Conservation (phyloP, 352 stramenopile species). For the Phytophthora syringae region DNA sequence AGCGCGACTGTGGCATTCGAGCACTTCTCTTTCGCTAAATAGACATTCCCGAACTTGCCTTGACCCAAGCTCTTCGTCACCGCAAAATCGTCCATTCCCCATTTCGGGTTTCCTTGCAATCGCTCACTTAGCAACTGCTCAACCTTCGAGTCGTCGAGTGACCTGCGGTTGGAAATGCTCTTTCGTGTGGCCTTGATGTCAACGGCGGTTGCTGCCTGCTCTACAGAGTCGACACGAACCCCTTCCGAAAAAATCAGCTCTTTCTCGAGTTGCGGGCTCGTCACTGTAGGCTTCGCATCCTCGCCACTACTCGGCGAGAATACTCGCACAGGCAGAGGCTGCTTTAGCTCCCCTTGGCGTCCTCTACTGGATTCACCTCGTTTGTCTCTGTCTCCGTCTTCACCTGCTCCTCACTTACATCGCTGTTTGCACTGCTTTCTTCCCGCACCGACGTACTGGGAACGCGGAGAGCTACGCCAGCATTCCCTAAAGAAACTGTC, state of each 20-base stretch:
- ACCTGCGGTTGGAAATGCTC: conserved; percentile 41
- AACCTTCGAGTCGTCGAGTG: conserved; percentile 51
- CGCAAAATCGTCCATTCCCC: conserved; percentile 78
- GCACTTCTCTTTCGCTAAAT: conserved; percentile 76
- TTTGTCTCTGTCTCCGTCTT: not conserved
- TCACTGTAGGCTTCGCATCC: not conserved
- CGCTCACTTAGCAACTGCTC: conserved; percentile 53
- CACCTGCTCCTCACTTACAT: not conserved
- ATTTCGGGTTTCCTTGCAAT: conserved; percentile 61
- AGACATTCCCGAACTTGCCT: conserved; percentile 89
- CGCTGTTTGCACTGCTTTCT: conserved; percentile 1
- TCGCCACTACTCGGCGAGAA: not conserved
- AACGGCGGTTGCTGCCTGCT: conserved; percentile 19
- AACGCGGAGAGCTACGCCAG: conserved; percentile 23
- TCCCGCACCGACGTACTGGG: conserved; percentile 4
- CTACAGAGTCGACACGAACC: conserved; percentile 37
- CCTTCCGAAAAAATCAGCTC: conserved; percentile 44
- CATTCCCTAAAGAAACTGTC: conserved; percentile 32
- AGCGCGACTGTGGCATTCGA: conserved; percentile 74
- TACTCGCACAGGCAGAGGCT: not conserved
- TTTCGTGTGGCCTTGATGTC: conserved; percentile 10
- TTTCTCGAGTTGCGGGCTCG: conserved; percentile 9
- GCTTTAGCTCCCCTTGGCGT: conserved; percentile 16
- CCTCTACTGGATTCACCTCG: not conserved
- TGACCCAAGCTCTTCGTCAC: conserved; percentile 84